phyloP scores from a whole-genome alignment of 345 rosid genomes.

The Brassica cretica region DNA sequence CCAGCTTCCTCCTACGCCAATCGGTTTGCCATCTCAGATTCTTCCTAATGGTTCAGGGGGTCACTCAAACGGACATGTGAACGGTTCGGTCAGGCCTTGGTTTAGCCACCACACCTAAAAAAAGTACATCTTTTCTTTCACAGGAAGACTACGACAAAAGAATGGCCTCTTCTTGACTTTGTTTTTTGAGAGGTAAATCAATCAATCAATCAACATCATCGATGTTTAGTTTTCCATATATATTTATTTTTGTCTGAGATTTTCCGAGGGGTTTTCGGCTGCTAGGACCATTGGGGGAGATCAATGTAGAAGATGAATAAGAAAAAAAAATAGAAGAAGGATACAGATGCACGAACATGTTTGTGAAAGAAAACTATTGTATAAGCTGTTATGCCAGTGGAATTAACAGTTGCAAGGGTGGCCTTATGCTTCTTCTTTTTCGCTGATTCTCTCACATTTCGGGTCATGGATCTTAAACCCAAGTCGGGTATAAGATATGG shows the following conservation, averaged over 20 bases:
- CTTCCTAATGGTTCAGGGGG: slow-evolving; percentile 71
- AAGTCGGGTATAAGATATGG: not conserved
- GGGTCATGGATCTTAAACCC: not conserved
- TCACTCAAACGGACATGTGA: slow-evolving; percentile 81
- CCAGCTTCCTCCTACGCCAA: slow-evolving; percentile 65
- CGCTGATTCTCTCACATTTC: not conserved
- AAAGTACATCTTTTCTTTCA: slow-evolving; percentile 22
- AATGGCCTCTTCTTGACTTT: slow-evolving; percentile 38
- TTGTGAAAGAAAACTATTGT: not conserved
- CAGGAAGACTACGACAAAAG: slow-evolving; percentile 34
- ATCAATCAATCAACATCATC: slow-evolving; percentile 24
- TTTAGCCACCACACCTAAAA: slow-evolving; percentile 59
- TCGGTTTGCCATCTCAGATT: slow-evolving; percentile 64
- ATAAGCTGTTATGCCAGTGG: not conserved
- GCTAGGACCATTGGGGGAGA: slow-evolving; percentile 22
- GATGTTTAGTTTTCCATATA: slow-evolving; percentile 32
- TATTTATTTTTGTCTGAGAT: slow-evolving; percentile 24
- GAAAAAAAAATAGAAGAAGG: not conserved
- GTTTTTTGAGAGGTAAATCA: slow-evolving; percentile 35
- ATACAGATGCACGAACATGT: not conserved
- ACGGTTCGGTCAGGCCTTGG: slow-evolving; percentile 82
- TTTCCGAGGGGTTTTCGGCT: slow-evolving; percentile 13
- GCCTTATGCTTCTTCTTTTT: not conserved
- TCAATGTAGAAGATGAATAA: slow-evolving; percentile 34
- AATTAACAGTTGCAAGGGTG: not conserved